A percentile compares a stretch with the other conserved stretches of the same genome.
These are phyloP conservation scores for Diaporthe sp. DNA, from an alignment of 2,329 filamentous ascomycete genomes.

Conservation along the genomic window DNA sequence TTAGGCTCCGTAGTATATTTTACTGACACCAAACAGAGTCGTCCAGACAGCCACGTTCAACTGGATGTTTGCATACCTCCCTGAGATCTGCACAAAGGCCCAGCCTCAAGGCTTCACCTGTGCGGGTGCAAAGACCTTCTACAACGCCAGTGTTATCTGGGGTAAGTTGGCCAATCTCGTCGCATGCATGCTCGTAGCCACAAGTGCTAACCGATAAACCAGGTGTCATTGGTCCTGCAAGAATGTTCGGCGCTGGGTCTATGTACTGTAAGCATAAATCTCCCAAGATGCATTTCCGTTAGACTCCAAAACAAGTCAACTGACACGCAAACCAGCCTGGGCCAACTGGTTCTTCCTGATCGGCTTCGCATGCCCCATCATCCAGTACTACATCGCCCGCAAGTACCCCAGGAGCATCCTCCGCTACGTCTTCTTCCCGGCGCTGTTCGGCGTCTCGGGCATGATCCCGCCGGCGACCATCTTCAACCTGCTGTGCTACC, in stretches of 20 bases:
- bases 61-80: conserved; percentile 11
- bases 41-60: conserved; percentile 15
- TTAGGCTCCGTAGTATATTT: too few species aligned
- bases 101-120: conserved; percentile 27
- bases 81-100: conserved; percentile 20
- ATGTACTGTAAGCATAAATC: conserved; percentile 24
- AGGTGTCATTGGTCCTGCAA: conserved; percentile 31
- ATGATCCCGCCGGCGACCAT: conserved; percentile 17
- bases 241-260: conserved; percentile 21
- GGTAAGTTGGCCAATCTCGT: neutral
- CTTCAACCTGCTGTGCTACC: conserved; percentile 31
- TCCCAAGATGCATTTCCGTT: neutral
- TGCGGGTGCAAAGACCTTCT: conserved; percentile 15
- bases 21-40: neutral
- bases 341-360: conserved; percentile 38
- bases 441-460: neutral
- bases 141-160: conserved; percentile 33
- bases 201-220: neutral
- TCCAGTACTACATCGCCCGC: conserved; percentile 44
- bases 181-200: neutral
- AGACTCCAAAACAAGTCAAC: neutral
- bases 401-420: conserved; percentile 18
- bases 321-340: neutral
- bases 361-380: conserved; percentile 29
- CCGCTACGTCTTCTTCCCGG: conserved; percentile 20